Conservation (phyloP, 2,329 filamentous ascomycete species). For the Geosmithia putterillii region DNA sequence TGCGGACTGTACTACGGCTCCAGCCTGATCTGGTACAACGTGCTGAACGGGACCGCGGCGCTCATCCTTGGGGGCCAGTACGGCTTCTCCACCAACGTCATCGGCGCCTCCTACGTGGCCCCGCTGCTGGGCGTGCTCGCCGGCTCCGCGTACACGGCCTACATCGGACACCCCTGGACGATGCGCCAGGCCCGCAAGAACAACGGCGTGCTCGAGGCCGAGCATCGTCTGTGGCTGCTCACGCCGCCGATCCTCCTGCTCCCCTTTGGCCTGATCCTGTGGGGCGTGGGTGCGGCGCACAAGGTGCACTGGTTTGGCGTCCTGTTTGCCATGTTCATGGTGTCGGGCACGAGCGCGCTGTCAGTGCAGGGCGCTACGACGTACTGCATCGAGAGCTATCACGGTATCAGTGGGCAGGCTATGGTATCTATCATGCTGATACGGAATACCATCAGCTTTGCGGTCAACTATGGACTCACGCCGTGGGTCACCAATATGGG, state of each 20-base stretch:
- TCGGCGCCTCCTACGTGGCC: not conserved
- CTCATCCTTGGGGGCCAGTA: constrained; percentile 16
- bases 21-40: constrained; percentile 16
- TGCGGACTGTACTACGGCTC: constrained; percentile 27
- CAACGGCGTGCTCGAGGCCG: constrained; percentile 25
- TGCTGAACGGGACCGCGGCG: constrained; percentile 7
- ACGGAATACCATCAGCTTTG: too few species aligned
- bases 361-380: constrained; percentile 23
- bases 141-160: constrained; percentile 9
- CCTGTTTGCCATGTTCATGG: constrained; percentile 23
- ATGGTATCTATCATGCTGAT: too few species aligned
- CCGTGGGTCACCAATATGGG: too few species aligned
- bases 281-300: constrained; percentile 21
- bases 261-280: constrained; percentile 15
- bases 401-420: too few species aligned
- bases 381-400: constrained; percentile 27
- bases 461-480: too few species aligned
- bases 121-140: not conserved
- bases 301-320: constrained; percentile 28
- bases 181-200: constrained; percentile 25
- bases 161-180: constrained; percentile 22
- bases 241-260: constrained; percentile 14
- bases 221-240: constrained; percentile 28
- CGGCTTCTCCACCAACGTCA: constrained; percentile 12
- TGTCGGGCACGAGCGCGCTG: constrained; percentile 18